phyloP scores from a whole-genome alignment of 1,139 yeast genomes.

The Saccharomyces hybrid region DNA sequence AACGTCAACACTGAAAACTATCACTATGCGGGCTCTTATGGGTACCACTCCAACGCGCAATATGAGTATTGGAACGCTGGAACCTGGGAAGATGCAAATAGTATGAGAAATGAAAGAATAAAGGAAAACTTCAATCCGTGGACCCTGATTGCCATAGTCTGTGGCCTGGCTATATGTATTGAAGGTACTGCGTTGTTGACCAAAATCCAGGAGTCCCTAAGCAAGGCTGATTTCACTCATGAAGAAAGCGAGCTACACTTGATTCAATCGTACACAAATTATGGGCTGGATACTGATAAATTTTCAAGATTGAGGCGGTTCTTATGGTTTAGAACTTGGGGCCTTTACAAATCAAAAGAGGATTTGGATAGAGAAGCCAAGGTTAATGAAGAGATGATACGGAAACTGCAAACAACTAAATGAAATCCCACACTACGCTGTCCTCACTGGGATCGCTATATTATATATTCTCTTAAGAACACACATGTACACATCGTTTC shows the following conservation, averaged over 20 bases:
- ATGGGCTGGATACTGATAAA: slow-evolving; percentile 46
- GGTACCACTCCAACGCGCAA: slow-evolving; percentile 23
- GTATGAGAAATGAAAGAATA: slow-evolving; percentile 11
- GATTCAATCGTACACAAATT: slow-evolving; percentile 43
- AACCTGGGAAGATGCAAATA: slow-evolving; percentile 57
- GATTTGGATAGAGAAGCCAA: slow-evolving; percentile 32
- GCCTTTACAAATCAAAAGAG: slow-evolving; percentile 28
- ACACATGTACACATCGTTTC: background rate
- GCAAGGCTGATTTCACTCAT: slow-evolving; percentile 32
- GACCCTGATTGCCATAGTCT: slow-evolving; percentile 22
- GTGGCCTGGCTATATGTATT: slow-evolving; percentile 25
- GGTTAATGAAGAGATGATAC: slow-evolving; percentile 28
- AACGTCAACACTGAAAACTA: slow-evolving; percentile 18
- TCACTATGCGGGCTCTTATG: slow-evolving; percentile 18
- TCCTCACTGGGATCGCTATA: background rate
- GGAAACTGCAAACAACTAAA: slow-evolving; percentile 13
- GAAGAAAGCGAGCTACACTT: slow-evolving; percentile 44
- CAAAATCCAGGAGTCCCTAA: slow-evolving; percentile 27
- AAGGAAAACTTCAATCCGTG: slow-evolving; percentile 26
- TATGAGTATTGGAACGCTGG: slow-evolving; percentile 54
- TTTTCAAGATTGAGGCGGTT: slow-evolving; percentile 50
- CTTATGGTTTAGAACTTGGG: slow-evolving; percentile 50
- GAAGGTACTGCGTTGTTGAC: slow-evolving; percentile 37
- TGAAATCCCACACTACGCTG: background rate
- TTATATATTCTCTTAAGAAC: background rate